Conservation (phyloP, 1,139 yeast species). For the Yamadazyma atlantica region DNA sequence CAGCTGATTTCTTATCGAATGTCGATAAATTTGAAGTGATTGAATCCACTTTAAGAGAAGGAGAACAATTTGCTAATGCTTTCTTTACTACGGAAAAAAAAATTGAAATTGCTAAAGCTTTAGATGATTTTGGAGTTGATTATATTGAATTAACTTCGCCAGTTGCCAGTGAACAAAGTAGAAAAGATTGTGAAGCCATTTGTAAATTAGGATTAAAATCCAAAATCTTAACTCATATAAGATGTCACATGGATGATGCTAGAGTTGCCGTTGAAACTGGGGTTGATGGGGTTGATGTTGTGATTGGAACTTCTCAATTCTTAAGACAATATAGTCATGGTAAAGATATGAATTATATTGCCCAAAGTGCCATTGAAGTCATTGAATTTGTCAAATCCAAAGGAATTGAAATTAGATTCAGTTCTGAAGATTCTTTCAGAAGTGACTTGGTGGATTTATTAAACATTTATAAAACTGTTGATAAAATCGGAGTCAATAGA, state of each 20-base stretch:
- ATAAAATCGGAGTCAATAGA: conserved; percentile 96
- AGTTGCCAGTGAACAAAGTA: conserved; percentile 93
- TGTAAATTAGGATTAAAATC: conserved; percentile 96
- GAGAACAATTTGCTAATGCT: conserved; percentile 98
- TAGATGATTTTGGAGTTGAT: conserved; percentile 97
- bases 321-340: conserved; percentile 95
- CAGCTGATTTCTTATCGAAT: conserved; percentile 87
- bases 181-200: conserved; percentile 94
- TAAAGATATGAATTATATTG: conserved; percentile 97
- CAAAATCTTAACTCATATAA: conserved; percentile 85
- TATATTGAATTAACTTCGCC: conserved; percentile 97
- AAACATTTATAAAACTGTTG: conserved; percentile 94
- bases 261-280: conserved; percentile 96
- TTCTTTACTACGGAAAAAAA: conserved; percentile 93
- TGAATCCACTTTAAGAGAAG: conserved; percentile 95
- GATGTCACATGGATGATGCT: conserved; percentile 99
- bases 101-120: conserved; percentile 95
- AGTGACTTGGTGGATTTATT: conserved; percentile 93
- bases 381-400: conserved; percentile 96
- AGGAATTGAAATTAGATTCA: conserved; percentile 95
- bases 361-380: conserved; percentile 94
- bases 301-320: conserved; percentile 95
- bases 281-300: conserved; percentile 98
- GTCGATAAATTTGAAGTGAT: conserved; percentile 88
- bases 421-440: conserved; percentile 97